These are phyloP conservation scores for Vanrija humicola DNA, from an alignment of 1,284 basidiomycete genomes.

Conservation along the genomic window DNA sequence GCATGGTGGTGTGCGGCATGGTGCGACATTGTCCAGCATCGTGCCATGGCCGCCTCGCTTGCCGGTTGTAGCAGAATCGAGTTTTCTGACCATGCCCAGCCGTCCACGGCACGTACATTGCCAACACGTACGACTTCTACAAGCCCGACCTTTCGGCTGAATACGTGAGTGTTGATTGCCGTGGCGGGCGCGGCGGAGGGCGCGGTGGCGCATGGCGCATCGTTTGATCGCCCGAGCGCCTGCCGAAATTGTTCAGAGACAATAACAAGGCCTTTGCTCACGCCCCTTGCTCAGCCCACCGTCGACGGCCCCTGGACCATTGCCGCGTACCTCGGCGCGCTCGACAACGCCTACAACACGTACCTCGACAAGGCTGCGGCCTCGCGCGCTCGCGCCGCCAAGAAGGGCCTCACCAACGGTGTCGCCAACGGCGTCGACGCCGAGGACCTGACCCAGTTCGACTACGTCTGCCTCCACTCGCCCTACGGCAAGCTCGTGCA, in stretches of 20 bases:
- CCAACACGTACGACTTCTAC: constrained; percentile 97
- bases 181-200: not conserved
- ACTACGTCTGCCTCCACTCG: constrained; percentile 88
- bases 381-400: constrained; percentile 48
- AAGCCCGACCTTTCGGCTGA: constrained; percentile 72
- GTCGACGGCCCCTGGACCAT: constrained; percentile 97
- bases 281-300: constrained; percentile 61
- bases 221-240: not conserved
- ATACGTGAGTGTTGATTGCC: constrained; percentile 42
- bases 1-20: too few species aligned
- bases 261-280: not conserved
- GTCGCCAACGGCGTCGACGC: constrained; percentile 28
- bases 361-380: constrained; percentile 80
- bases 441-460: constrained; percentile 63
- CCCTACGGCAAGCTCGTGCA: constrained; percentile 98
- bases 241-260: not conserved
- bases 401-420: constrained; percentile 40
- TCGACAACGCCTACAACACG: constrained; percentile 83
- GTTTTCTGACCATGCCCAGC: constrained; percentile 55
- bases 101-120: constrained; percentile 95
- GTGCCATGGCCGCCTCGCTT: not conserved
- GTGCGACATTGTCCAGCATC: not conserved
- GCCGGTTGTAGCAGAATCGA: not conserved
- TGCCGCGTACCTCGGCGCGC: constrained; percentile 88
- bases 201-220: too few species aligned